These are phyloP conservation scores for Neurospora discreta DNA, from an alignment of 495 filamentous ascomycete genomes.

Conservation along the genomic window DNA sequence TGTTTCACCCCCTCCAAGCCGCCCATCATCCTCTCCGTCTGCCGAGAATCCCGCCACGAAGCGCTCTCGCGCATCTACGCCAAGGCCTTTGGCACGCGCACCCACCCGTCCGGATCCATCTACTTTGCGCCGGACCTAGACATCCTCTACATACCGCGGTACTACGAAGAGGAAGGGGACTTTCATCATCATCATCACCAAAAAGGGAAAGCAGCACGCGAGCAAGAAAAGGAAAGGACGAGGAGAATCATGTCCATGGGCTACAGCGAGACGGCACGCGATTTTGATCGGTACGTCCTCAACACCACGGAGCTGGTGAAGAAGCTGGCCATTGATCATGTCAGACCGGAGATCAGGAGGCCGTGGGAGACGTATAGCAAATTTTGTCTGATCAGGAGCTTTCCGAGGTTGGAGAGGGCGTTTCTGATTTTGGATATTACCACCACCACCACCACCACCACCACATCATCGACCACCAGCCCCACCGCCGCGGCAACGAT, in stretches of 20 bases:
- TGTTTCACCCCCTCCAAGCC: slow-evolving; percentile 28
- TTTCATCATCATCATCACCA: not conserved
- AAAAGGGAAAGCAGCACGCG: not conserved
- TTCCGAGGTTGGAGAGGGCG: slow-evolving; percentile 28
- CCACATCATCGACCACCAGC: too few species aligned
- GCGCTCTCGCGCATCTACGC: slow-evolving; percentile 26
- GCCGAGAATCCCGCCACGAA: slow-evolving; percentile 34
- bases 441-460: not conserved
- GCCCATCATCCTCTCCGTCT: slow-evolving; percentile 30
- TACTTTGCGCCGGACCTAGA: slow-evolving; percentile 36
- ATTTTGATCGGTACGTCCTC: slow-evolving; percentile 23
- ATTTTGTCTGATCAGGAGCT: slow-evolving; percentile 32
- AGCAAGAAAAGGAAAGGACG: not conserved
- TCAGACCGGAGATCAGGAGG: slow-evolving; percentile 31
- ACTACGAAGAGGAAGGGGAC: slow-evolving; percentile 8
- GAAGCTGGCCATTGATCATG: slow-evolving; percentile 38
- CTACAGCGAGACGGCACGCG: slow-evolving; percentile 33
- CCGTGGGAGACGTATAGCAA: slow-evolving; percentile 46
- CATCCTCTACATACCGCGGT: slow-evolving; percentile 38
- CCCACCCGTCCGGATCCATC: slow-evolving; percentile 17
- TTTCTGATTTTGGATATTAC: slow-evolving; percentile 23
- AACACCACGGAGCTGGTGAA: slow-evolving; percentile 16
- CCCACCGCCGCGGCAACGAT: too few species aligned
- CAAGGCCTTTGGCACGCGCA: slow-evolving; percentile 28
- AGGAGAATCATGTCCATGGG: slow-evolving; percentile 21